Conservation (phyloP, 305 asterid genomes). For the Caryopteris hybrid region DNA sequence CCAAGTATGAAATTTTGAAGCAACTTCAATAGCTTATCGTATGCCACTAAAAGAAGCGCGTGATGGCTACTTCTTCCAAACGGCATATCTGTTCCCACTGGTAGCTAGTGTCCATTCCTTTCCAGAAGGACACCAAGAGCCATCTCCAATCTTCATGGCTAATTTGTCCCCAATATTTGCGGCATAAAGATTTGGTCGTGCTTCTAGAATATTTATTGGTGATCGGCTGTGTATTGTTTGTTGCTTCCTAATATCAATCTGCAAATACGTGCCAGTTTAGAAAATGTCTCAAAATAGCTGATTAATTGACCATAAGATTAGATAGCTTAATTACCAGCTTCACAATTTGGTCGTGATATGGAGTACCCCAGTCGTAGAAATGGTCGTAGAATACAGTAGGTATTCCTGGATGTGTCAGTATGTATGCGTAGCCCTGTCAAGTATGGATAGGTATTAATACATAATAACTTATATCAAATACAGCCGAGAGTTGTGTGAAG, state of each 20-base stretch:
- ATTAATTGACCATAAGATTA: neutral
- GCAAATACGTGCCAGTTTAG: slow-evolving; percentile 15
- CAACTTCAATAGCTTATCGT: neutral
- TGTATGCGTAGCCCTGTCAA: slow-evolving; percentile 79
- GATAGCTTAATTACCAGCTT: slow-evolving; percentile 64
- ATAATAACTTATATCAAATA: neutral
- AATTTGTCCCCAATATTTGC: slow-evolving; percentile 71
- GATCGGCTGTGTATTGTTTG: slow-evolving; percentile 80
- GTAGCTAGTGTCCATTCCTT: slow-evolving; percentile 79
- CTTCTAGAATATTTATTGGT: slow-evolving; percentile 54
- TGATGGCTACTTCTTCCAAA: slow-evolving; percentile 54
- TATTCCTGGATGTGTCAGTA: slow-evolving; percentile 92
- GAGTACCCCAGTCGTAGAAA: slow-evolving; percentile 69
- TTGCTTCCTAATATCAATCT: slow-evolving; percentile 61
- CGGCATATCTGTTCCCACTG: slow-evolving; percentile 75
- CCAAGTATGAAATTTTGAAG: neutral
- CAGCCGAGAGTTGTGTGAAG: neutral
- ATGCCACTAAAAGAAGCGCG: neutral
- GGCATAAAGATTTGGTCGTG: slow-evolving; percentile 77
- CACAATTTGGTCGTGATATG: slow-evolving; percentile 68
- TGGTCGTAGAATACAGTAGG: slow-evolving; percentile 93
- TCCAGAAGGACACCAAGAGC: slow-evolving; percentile 85
- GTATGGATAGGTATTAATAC: neutral
- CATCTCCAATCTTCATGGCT: slow-evolving; percentile 88
- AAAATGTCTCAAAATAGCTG: neutral